Conservation (phyloP, 495 filamentous ascomycete genomes). For the Letharia columbiana region DNA sequence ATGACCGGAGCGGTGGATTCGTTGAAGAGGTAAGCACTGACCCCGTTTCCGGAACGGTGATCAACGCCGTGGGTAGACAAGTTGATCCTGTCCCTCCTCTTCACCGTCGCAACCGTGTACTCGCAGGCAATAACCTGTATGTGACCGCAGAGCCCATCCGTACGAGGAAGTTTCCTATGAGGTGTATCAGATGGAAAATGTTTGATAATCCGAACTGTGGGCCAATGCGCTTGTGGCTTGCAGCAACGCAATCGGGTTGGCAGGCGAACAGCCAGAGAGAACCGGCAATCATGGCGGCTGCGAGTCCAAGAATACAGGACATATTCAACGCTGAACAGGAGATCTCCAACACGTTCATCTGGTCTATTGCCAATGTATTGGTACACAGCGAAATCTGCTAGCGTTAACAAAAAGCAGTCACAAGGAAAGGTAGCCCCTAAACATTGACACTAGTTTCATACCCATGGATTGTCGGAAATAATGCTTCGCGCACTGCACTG, state of each 20-base stretch:
- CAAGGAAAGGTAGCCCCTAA: background rate
- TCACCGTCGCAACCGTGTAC: background rate
- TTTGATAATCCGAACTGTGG: conserved; percentile 32
- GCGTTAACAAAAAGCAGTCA: background rate
- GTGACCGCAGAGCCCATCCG: conserved; percentile 52
- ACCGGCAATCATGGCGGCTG: background rate
- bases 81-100: background rate
- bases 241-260: background rate
- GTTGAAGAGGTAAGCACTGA: conserved; percentile 24
- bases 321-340: background rate
- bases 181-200: conserved; percentile 64
- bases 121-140: background rate
- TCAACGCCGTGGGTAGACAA: background rate
- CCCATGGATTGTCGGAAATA: background rate
- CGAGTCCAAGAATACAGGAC: background rate
- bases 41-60: background rate
- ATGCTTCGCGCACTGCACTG: background rate
- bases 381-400: background rate
- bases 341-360: background rate
- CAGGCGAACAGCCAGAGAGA: background rate
- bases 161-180: conserved; percentile 72
- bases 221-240: background rate
- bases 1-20: conserved; percentile 39
- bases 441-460: background rate
- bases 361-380: background rate